Evolutionary conservation across 305 asterid species (phyloP).

Genomic region (Nicotiana rustica): DNA sequence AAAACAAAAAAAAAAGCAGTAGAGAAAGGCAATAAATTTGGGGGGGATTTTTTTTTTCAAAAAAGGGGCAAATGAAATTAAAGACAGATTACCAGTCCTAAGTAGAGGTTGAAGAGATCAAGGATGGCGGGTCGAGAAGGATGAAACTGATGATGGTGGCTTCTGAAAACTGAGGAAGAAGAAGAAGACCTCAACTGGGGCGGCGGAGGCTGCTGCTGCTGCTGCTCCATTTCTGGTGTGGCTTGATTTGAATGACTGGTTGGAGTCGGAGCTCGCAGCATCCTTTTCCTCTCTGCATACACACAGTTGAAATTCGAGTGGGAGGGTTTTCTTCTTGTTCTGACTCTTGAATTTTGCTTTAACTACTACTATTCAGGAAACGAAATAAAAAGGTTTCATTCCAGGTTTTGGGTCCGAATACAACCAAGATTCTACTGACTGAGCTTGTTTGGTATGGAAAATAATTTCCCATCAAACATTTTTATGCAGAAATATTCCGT

Average conservation of each 20-base stretch:
- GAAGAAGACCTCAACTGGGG: constrained; percentile 53
- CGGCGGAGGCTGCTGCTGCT: constrained; percentile 46
- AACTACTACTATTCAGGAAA: too few species aligned
- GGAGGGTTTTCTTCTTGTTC: too few species aligned
- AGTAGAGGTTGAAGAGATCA: constrained; percentile 84
- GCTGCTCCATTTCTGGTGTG: constrained; percentile 23
- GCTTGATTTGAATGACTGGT: constrained; percentile 16
- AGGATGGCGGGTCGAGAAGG: constrained; percentile 80
- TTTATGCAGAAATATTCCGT: too few species aligned
- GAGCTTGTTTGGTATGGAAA: too few species aligned
- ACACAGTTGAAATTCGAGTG: too few species aligned
- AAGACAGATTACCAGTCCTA: constrained; percentile 62
- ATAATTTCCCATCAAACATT: too few species aligned
- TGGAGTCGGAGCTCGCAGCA: constrained; percentile 35
- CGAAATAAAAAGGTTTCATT: too few species aligned
- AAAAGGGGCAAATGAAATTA: not conserved
- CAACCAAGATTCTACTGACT: too few species aligned
- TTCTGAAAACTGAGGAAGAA: constrained; percentile 64
- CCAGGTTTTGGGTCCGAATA: too few species aligned
- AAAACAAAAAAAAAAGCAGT: not conserved
- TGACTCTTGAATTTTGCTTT: too few species aligned
- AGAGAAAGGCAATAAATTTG: not conserved
- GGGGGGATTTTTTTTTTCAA: not conserved
- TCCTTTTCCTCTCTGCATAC: not conserved
- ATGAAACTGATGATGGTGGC: constrained; percentile 59